Percentiles rank a stretch among this genome's conserved stretches.
These are phyloP conservation scores for Citrullus amarus DNA, from an alignment of 306 rosid species.

Conservation along the genomic window DNA sequence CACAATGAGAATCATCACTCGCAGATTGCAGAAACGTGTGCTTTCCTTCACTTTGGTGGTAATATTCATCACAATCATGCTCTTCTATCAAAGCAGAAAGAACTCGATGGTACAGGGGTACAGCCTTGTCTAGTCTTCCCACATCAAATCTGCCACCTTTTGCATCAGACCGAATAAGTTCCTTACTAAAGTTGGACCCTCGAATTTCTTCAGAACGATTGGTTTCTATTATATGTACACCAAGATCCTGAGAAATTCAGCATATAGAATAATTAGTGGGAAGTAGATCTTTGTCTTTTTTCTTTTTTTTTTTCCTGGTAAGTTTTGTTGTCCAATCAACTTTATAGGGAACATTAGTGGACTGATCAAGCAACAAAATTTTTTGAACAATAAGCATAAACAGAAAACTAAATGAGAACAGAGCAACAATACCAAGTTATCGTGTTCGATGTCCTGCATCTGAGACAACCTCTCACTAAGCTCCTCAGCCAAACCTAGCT, in stretches of 20 bases:
- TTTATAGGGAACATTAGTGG: not conserved
- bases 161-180: not conserved
- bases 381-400: not conserved
- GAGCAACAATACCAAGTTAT: slow-evolving; percentile 36
- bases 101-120: slow-evolving; percentile 73
- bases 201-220: slow-evolving; percentile 39
- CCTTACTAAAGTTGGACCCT: slow-evolving; percentile 22
- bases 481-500: slow-evolving; percentile 57
- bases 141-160: not conserved
- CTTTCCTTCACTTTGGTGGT: slow-evolving; percentile 44
- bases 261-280: not conserved
- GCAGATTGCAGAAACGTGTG: slow-evolving; percentile 50
- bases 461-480: slow-evolving; percentile 48
- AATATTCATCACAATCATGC: slow-evolving; percentile 59
- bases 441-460: slow-evolving; percentile 38
- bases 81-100: slow-evolving; percentile 80
- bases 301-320: not conserved
- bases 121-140: slow-evolving; percentile 39
- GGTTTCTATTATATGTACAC: slow-evolving; percentile 28
- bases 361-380: not conserved
- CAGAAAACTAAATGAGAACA: not conserved
- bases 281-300: not conserved
- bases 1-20: slow-evolving; percentile 89
- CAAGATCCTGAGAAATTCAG: slow-evolving; percentile 36
- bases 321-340: not conserved